A percentile compares a stretch with the other conserved stretches of the same genome.
Evolutionary conservation across 495 filamentous ascomycete genomes (phyloP).

Genomic region (Aspergillus wentii): DNA sequence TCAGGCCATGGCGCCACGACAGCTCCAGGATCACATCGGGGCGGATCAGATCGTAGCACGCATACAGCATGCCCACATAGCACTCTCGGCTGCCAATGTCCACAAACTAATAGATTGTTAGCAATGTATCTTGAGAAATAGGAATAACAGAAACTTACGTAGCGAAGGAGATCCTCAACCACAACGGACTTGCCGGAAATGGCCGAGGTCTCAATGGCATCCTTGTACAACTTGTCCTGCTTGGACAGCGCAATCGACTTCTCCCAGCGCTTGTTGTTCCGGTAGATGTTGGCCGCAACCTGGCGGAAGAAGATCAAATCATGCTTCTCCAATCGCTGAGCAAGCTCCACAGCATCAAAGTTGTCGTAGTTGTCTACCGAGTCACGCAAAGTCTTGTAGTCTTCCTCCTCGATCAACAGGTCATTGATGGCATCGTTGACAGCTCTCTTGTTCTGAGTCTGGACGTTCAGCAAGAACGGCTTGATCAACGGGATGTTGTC

Average conservation of each 20-base stretch:
- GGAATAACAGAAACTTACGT: conserved; percentile 59
- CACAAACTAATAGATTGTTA: conserved; percentile 70
- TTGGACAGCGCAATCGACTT: conserved; percentile 98
- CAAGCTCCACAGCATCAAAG: conserved; percentile 95
- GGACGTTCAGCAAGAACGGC: conserved; percentile 95
- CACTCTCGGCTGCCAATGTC: conserved; percentile 99
- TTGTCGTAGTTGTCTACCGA: conserved; percentile 99
- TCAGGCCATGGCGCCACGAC: conserved; percentile 92
- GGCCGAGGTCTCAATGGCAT: conserved; percentile 98
- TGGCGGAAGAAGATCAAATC: conserved; percentile 99
- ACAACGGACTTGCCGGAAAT: conserved; percentile 87
- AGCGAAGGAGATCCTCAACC: conserved; percentile 91
- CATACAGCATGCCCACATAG: conserved; percentile 98
- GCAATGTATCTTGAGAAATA: conserved; percentile 8
- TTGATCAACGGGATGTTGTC: conserved; percentile 99
- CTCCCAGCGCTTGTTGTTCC: conserved; percentile 99
- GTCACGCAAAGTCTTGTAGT: conserved; percentile 97
- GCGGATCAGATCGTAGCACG: conserved; percentile 95
- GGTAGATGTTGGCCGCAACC: conserved; percentile 96
- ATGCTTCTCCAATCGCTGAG: conserved; percentile 89
- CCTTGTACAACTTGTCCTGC: conserved; percentile 99
- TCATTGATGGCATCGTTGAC: conserved; percentile 99
- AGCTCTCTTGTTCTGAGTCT: conserved; percentile 93
- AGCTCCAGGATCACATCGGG: conserved; percentile 90
- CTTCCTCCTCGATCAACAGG: conserved; percentile 96